A percentile compares a stretch with the other conserved stretches of the same genome.
phyloP scores from a whole-genome alignment of 139 green algal species.

The Marvania coccoides region DNA sequence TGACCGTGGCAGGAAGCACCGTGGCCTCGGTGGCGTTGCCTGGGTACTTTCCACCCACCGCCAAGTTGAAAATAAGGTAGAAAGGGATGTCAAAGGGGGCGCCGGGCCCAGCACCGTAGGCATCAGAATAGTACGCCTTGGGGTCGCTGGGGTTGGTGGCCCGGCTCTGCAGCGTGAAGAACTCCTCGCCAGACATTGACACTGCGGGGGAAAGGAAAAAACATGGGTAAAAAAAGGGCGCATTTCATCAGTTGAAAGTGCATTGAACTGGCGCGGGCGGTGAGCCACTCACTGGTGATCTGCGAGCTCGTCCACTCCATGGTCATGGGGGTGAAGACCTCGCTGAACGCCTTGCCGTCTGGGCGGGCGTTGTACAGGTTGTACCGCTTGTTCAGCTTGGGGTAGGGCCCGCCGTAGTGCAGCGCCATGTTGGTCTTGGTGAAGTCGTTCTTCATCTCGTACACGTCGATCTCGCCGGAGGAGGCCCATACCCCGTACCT shows the following conservation, averaged over 20 bases:
- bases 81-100: conserved; percentile 12
- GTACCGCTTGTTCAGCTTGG: not conserved
- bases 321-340: conserved; percentile 8
- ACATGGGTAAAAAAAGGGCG: too few relatives aligned
- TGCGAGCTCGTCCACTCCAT: conserved; percentile 4
- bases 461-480: conserved; percentile 28
- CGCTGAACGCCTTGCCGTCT: not conserved
- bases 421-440: not conserved
- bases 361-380: not conserved
- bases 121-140: not conserved
- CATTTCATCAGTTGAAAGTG: too few relatives aligned
- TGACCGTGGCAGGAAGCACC: not conserved
- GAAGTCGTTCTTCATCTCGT: conserved; percentile 24
- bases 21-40: not conserved
- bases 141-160: not conserved
- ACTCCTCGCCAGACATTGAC: not conserved
- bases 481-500: conserved; percentile 23
- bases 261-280: too few relatives aligned
- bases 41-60: conserved; percentile 4
- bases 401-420: conserved; percentile 14
- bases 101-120: not conserved
- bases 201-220: not conserved
- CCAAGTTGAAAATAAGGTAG: conserved; percentile 10
- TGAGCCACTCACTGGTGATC: conserved; percentile 18
- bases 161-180: not conserved